Evolutionary conservation across 2,329 filamentous ascomycete genomes (phyloP).

Genomic region (Trichoderma koningiopsis): DNA sequence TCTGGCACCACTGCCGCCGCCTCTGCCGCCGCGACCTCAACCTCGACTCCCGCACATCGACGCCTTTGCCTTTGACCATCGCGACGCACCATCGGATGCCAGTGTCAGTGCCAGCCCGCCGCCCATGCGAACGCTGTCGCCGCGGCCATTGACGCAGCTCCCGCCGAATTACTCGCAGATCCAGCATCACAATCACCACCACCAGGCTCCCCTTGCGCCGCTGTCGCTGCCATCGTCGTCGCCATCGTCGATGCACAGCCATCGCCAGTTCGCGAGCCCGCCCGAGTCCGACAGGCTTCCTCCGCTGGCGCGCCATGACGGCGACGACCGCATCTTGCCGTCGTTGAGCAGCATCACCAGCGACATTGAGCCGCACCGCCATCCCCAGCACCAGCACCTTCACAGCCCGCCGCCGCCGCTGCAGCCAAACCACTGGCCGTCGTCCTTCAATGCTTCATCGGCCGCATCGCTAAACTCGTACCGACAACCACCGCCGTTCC

Average conservation of each 20-base stretch:
- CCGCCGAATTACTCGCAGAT: constrained; percentile 20
- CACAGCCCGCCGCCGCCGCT: constrained; percentile 26
- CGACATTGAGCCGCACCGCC: constrained; percentile 33
- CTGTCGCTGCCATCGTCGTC: not conserved
- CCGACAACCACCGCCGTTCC: constrained; percentile 35
- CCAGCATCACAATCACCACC: not conserved
- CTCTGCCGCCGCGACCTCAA: constrained; percentile 15
- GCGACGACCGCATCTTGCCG: constrained; percentile 38
- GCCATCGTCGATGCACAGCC: constrained; percentile 18
- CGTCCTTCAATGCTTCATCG: constrained; percentile 21
- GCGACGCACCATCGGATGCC: not conserved
- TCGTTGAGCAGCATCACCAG: constrained; percentile 42
- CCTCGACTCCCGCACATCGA: constrained; percentile 18
- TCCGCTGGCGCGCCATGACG: constrained; percentile 36
- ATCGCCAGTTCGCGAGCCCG: constrained; percentile 21
- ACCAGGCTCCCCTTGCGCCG: not conserved
- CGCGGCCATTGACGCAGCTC: constrained; percentile 2
- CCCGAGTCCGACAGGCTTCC: constrained; percentile 27
- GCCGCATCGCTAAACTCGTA: constrained; percentile 46
- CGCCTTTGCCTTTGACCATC: not conserved
- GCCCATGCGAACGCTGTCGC: not conserved
- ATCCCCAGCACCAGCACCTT: constrained; percentile 1
- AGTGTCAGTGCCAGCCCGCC: not conserved
- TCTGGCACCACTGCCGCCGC: not conserved
- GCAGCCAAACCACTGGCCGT: constrained; percentile 46